Base-by-base conservation (phyloP, 2,329 filamentous ascomycete species). In the Pseudogymnoascus verrucosus region DNA sequence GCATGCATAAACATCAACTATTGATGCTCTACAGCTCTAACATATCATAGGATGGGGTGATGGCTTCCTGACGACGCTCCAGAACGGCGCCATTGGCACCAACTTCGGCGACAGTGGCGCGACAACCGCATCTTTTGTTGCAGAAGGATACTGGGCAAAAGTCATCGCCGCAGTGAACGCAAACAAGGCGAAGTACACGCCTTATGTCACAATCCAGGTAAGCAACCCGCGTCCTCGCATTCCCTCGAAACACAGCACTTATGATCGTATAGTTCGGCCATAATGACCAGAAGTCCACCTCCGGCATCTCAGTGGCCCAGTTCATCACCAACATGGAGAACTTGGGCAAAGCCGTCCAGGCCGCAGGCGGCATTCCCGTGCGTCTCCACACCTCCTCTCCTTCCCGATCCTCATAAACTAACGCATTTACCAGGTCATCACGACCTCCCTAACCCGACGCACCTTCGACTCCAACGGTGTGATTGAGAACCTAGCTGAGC, bases 161-260 rank as follows among this genome's bases (percentile, higher is more conserved):
- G 75, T 79, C 0, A 68, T 79, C 1, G 65, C 66, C 1, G 73
- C 76, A 23, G 72, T 78, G 1, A 65, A 64, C 5, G 68, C 70
- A 4, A 67, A 73, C 42, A 74, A 71, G 28, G 64, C 66, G 0
- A 62, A 67, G 1, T 75, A 77, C 64, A 65, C 70, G 1, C 75
- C 79, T 1, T 80, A 76, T 39, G 78, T 80, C 16, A 81, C 79
- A 0, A 79, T 81, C 2, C 70, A 83, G 73, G 74, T 76, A 57
- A 16, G 21, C 19, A 28, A 7, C n/a, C 8, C n/a, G 2, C 2
- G 2, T 14, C 10, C 14, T 19, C 8, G 2, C 26, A 31, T 12
- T 8, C 14, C 26, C 23, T 26, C 23, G 4, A 4, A 23, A 7
- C 5, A 54, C 23, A 40, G 14, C 28, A 54, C 26, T 62, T n/a